phyloP scores from a whole-genome alignment of 1,284 basidiomycete genomes.

The Sporisorium graminicola region DNA sequence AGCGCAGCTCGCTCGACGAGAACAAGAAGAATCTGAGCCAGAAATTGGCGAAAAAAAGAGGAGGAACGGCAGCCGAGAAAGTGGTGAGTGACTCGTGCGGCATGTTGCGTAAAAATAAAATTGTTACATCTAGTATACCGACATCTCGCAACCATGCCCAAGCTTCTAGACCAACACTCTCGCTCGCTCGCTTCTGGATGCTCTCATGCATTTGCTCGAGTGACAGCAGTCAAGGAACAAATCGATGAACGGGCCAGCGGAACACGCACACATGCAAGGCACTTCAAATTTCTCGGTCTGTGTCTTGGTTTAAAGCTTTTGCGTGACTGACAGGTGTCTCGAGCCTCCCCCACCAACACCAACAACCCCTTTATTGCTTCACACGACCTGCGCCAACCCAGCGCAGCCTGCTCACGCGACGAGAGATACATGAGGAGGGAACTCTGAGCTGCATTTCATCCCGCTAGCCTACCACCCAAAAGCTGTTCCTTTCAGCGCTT shows the following conservation, averaged over 20 bases:
- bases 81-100: constrained; percentile 13
- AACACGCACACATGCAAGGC: too few species aligned
- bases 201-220: background rate
- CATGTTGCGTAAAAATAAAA: background rate
- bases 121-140: background rate
- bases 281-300: too few species aligned
- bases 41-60: background rate
- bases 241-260: background rate
- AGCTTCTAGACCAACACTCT: constrained; percentile 4
- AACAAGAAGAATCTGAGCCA: background rate
- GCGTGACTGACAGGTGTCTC: too few species aligned
- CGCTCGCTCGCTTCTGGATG: background rate
- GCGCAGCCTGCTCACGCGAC: background rate
- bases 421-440: background rate
- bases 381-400: background rate
- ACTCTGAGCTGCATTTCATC: background rate
- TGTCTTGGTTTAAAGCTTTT: too few species aligned
- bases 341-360: too few species aligned
- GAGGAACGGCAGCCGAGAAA: background rate
- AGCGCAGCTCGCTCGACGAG: background rate
- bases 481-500: background rate
- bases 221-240: background rate
- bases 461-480: background rate
- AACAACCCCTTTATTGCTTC: background rate
- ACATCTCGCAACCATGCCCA: background rate